Conservation (phyloP, 768 basidiomycete genomes). For the Dacryopinax spathularia region DNA sequence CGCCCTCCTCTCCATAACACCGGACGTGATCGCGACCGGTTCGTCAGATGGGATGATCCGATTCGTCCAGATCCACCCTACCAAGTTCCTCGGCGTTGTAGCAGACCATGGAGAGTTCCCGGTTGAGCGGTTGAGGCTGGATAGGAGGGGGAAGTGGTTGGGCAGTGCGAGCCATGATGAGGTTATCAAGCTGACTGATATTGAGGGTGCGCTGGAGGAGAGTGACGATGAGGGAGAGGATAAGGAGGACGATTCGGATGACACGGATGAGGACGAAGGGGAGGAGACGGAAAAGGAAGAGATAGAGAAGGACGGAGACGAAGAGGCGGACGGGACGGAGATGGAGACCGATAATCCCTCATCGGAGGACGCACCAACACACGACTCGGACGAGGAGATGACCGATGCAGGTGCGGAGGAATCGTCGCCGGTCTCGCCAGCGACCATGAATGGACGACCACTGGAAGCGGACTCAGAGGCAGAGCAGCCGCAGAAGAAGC, state of each 20-base stretch:
- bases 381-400: slow-evolving; percentile 8
- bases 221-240: slow-evolving; percentile 28
- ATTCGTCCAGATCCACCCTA: slow-evolving; percentile 75
- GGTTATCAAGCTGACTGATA: slow-evolving; percentile 65
- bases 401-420: background rate
- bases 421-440: background rate
- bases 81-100: slow-evolving; percentile 77
- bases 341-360: slow-evolving; percentile 19
- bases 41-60: slow-evolving; percentile 85
- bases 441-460: background rate
- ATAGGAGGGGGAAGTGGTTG: slow-evolving; percentile 60
- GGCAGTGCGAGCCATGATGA: slow-evolving; percentile 89
- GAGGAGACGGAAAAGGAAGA: slow-evolving; percentile 21
- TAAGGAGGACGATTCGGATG: slow-evolving; percentile 26
- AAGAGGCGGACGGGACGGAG: slow-evolving; percentile 14
- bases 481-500: slow-evolving; percentile 33
- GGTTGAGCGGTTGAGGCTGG: slow-evolving; percentile 69
- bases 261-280: slow-evolving; percentile 21
- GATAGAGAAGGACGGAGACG: slow-evolving; percentile 18
- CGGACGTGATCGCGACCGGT: slow-evolving; percentile 67
- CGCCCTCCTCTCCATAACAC: slow-evolving; percentile 52
- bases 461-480: slow-evolving; percentile 6
- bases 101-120: slow-evolving; percentile 88
- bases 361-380: slow-evolving; percentile 16
- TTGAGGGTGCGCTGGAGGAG: slow-evolving; percentile 59